phyloP scores from a whole-genome alignment of 2,329 filamentous ascomycete genomes.

The Verticillium alfalfae region DNA sequence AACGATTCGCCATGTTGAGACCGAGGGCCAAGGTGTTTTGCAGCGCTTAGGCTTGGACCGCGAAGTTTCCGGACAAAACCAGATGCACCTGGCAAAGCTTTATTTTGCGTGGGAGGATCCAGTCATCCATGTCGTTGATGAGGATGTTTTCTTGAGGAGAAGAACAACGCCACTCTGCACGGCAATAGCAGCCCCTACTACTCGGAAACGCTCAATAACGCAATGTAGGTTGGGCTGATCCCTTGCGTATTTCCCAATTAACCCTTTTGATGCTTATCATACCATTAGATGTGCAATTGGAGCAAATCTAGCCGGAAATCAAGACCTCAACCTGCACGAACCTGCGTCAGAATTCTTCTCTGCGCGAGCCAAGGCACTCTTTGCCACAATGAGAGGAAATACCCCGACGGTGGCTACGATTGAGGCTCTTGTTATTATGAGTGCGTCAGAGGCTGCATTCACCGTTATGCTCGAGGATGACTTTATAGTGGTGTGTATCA shows the following conservation, averaged over 20 bases:
- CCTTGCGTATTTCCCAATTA: too few relatives aligned
- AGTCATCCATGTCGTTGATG: constrained; percentile 16
- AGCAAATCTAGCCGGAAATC: constrained; percentile 3
- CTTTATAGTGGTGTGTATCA: constrained; percentile 16
- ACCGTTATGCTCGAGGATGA: constrained; percentile 19
- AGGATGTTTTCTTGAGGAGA: constrained; percentile 13
- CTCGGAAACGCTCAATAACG: constrained; percentile 18
- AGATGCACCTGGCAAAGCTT: constrained; percentile 12
- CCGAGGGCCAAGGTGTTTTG: background rate
- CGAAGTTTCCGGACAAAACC: constrained; percentile 6
- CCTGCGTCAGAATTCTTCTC: constrained; percentile 22
- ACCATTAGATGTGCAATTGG: constrained; percentile 7
- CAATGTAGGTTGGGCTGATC: constrained; percentile 14
- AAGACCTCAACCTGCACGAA: constrained; percentile 19
- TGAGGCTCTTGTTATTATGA: constrained; percentile 18
- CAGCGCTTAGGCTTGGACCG: constrained; percentile 12
- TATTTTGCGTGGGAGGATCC: constrained; percentile 20
- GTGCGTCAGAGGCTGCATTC: constrained; percentile 17
- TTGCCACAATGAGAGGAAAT: constrained; percentile 20
- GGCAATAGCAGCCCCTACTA: constrained; percentile 15
- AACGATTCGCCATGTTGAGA: constrained; percentile 1
- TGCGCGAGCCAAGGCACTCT: constrained; percentile 16
- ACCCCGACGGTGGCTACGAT: constrained; percentile 17
- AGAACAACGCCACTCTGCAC: constrained; percentile 11
- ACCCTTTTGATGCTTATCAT: background rate